These are phyloP conservation scores for Phyllosticta capitalensis DNA, from an alignment of 2,329 filamentous ascomycete species.

Conservation along the genomic window DNA sequence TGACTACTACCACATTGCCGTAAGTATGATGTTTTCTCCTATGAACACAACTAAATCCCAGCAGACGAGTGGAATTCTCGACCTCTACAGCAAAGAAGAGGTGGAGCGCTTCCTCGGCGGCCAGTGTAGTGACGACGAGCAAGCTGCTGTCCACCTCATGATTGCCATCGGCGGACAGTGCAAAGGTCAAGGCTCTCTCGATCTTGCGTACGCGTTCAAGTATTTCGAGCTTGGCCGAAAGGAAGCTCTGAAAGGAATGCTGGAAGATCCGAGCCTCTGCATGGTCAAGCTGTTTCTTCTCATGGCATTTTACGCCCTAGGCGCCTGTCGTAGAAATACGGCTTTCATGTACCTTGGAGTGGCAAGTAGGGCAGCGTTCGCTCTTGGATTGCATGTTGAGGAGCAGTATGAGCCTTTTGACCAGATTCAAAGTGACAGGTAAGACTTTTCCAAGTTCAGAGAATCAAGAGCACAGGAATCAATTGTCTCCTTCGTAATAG, in stretches of 20 bases:
- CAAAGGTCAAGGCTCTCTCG: slow-evolving; percentile 20
- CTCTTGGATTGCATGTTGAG: slow-evolving; percentile 44
- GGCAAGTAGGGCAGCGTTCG: slow-evolving; percentile 47
- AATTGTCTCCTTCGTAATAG: too few relatives aligned
- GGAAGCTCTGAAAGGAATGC: slow-evolving; percentile 41
- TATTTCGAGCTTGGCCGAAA: slow-evolving; percentile 43
- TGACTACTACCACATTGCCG: slow-evolving; percentile 26
- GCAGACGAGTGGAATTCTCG: slow-evolving; percentile 36
- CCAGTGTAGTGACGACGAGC: slow-evolving; percentile 7
- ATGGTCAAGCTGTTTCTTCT: slow-evolving; percentile 45
- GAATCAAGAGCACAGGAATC: too few relatives aligned
- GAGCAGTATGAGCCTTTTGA: slow-evolving; percentile 20
- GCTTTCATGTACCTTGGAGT: slow-evolving; percentile 57
- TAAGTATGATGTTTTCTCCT: slow-evolving; percentile 21
- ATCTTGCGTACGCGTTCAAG: slow-evolving; percentile 24
- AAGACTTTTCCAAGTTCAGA: neutral
- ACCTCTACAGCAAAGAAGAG: slow-evolving; percentile 26
- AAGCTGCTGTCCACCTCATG: slow-evolving; percentile 35
- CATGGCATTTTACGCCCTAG: slow-evolving; percentile 52
- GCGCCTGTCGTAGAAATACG: slow-evolving; percentile 48
- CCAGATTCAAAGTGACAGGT: slow-evolving; percentile 13
- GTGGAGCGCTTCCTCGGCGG: neutral
- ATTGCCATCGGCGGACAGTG: slow-evolving; percentile 47
- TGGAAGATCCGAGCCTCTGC: slow-evolving; percentile 45
- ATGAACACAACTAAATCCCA: slow-evolving; percentile 15